Evolutionary conservation across 2,329 filamentous ascomycete genomes (phyloP), one percentile per base, ranked within the genome.

Genomic region (Lithohypha guttulata): DNA sequence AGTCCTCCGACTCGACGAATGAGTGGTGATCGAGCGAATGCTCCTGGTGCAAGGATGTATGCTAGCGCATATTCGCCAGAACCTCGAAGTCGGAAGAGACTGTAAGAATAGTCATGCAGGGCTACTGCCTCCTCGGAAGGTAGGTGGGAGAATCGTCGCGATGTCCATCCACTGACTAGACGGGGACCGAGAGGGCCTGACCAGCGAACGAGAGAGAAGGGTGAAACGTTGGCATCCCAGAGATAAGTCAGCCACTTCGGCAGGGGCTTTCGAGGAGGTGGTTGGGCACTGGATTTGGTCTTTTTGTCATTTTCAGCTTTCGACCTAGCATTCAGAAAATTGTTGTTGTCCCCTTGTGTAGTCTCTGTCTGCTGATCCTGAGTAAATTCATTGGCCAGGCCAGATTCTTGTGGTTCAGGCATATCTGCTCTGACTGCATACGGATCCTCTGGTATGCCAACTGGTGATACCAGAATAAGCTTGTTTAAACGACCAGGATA

Each of bases 221-320:
- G 91, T 0, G 87, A 95, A 47, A 96, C 77, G 56, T 98, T 98
- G 51, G 86, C 83, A 50, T 98, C 91, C 91, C 91, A 98, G 3
- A 98, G 75, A 64, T 87, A 95, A 41, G 79, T 78, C 14, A 96
- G 68, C 87, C 89, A 95, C 59, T 80, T 78, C 0, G 87, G 85
- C 2, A 91, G 60, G 2, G 78, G 80, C 10, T 71, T 65, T 14
- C 70, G 64, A 0, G 75, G 72, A 1, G 71, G 60, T n/a, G 49
- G 65, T 60, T 52, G 52, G 25, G 55, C 52, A 14, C 26, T 10
- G 11, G 4, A 14, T 22, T 51, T 42, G 37, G 33, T 40, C 11
- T 17, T 57, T 22, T 54, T 57, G 23, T 54, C 45, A 20, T 52
- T 47, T 11, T 54, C 59, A 15, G 54, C 52, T 43, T 65, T 65